Evolutionary conservation across 1,139 yeast genomes (phyloP).

Genomic region (Saccharomyces pastorianus): DNA sequence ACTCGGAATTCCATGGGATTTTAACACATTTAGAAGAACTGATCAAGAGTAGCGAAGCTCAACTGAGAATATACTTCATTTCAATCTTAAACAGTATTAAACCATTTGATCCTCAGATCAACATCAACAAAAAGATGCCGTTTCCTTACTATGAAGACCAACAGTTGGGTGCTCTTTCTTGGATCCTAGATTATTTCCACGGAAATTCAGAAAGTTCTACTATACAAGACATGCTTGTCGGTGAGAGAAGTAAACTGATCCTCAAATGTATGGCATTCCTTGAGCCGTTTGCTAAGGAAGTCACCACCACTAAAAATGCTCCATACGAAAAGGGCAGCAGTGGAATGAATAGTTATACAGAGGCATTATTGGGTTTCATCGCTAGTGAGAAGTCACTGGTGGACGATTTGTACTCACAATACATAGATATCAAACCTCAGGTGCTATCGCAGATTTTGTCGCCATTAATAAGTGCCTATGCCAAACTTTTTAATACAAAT

Average conservation of each 20-base stretch:
- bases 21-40: slow-evolving; percentile 31
- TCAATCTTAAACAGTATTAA: slow-evolving; percentile 24
- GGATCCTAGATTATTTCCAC: slow-evolving; percentile 42
- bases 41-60: slow-evolving; percentile 29
- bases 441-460: slow-evolving; percentile 38
- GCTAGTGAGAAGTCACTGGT: slow-evolving; percentile 42
- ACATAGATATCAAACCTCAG: slow-evolving; percentile 32
- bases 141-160: slow-evolving; percentile 36
- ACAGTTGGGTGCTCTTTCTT: slow-evolving; percentile 35
- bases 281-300: slow-evolving; percentile 42
- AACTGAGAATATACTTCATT: slow-evolving; percentile 33
- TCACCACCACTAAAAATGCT: slow-evolving; percentile 35
- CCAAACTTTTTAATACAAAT: slow-evolving; percentile 32
- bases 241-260: slow-evolving; percentile 42
- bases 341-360: slow-evolving; percentile 50
- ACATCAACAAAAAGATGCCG: slow-evolving; percentile 33
- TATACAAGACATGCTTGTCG: slow-evolving; percentile 40
- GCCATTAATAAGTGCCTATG: slow-evolving; percentile 33
- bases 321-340: slow-evolving; percentile 57
- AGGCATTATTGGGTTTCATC: slow-evolving; percentile 43
- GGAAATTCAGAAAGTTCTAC: slow-evolving; percentile 31
- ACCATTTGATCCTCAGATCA: slow-evolving; percentile 37
- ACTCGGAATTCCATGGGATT: slow-evolving; percentile 35
- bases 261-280: slow-evolving; percentile 37
- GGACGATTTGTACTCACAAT: slow-evolving; percentile 34